A percentile compares a stretch with the other conserved stretches of the same genome.
These are phyloP conservation scores for Penicillium goetzii DNA, from an alignment of 495 filamentous ascomycete genomes.

Conservation along the genomic window DNA sequence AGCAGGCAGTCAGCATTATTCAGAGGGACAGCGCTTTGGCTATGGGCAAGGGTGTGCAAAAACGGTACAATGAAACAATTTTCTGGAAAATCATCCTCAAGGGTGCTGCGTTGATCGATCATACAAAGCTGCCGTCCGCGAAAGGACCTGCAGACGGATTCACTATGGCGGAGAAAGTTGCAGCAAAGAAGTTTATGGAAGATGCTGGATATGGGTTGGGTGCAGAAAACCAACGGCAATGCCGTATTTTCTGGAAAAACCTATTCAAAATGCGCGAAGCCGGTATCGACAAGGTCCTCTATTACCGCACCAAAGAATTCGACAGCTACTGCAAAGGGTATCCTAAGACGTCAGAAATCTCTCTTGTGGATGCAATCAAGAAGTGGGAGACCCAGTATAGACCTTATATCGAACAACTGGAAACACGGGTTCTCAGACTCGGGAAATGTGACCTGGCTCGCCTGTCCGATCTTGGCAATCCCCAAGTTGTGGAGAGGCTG, in stretches of 20 bases:
- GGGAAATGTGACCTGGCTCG: constrained; percentile 7
- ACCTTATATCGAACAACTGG: constrained; percentile 27
- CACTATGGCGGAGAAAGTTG: constrained; percentile 30
- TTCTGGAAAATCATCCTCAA: constrained; percentile 30
- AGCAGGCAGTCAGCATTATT: constrained; percentile 17
- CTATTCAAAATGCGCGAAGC: constrained; percentile 27
- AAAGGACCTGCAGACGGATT: constrained; percentile 31
- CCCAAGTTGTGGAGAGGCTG: constrained; percentile 13
- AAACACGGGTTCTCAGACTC: constrained; percentile 16
- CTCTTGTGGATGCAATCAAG: constrained; percentile 21
- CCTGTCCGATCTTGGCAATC: constrained; percentile 7
- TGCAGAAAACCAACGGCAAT: constrained; percentile 25
- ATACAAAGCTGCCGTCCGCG: constrained; percentile 17
- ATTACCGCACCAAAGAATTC: constrained; percentile 29
- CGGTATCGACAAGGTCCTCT: constrained; percentile 25
- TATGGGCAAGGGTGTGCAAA: constrained; percentile 17
- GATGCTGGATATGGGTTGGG: constrained; percentile 22
- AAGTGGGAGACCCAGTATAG: constrained; percentile 22
- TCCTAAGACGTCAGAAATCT: constrained; percentile 12
- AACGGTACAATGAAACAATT: constrained; percentile 23
- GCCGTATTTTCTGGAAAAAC: constrained; percentile 27
- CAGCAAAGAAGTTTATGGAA: constrained; percentile 28
- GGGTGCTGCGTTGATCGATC: constrained; percentile 24
- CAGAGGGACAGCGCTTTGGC: constrained; percentile 22
- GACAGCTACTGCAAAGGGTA: constrained; percentile 27